Conservation (phyloP, 352 stramenopile species). For the Peronospora farinosa region DNA sequence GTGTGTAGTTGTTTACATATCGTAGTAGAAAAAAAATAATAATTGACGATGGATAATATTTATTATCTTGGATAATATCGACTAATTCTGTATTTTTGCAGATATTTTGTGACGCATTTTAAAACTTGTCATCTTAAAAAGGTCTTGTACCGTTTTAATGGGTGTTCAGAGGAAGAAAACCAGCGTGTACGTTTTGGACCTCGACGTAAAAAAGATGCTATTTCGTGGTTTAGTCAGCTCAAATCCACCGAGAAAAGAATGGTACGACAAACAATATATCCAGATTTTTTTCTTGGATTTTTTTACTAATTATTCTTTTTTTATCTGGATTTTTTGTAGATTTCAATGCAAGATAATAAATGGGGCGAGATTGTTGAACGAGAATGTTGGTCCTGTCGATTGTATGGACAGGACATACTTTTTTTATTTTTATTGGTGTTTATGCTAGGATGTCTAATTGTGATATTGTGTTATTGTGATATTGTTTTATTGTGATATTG, state of each 20-base stretch:
- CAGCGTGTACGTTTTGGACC: slow-evolving; percentile 64
- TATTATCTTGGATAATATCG: too few species aligned
- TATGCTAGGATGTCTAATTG: neutral
- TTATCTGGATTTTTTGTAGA: slow-evolving; percentile 29
- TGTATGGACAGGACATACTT: slow-evolving; percentile 25
- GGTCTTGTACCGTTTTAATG: slow-evolving; percentile 72
- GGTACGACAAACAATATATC: slow-evolving; percentile 20
- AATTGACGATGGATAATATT: too few species aligned
- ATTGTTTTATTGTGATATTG: neutral
- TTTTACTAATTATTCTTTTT: neutral
- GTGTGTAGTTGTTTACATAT: slow-evolving; percentile 24
- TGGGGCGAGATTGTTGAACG: slow-evolving; percentile 73
- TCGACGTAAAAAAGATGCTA: slow-evolving; percentile 61
- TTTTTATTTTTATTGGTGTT: slow-evolving; percentile 1
- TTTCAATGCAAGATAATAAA: slow-evolving; percentile 83
- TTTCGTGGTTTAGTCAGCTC: slow-evolving; percentile 64
- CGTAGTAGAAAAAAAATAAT: too few species aligned
- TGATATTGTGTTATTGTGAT: neutral
- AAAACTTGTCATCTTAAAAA: slow-evolving; percentile 78
- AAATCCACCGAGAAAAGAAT: slow-evolving; percentile 84
- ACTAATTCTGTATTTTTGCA: slow-evolving; percentile 10
- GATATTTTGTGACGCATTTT: slow-evolving; percentile 79
- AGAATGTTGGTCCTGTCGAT: slow-evolving; percentile 66
- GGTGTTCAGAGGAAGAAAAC: slow-evolving; percentile 68
- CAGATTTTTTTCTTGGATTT: neutral